Base-by-base conservation (phyloP, 805 yeast genomes). In the Metschnikowia chrysomelidarum region DNA sequence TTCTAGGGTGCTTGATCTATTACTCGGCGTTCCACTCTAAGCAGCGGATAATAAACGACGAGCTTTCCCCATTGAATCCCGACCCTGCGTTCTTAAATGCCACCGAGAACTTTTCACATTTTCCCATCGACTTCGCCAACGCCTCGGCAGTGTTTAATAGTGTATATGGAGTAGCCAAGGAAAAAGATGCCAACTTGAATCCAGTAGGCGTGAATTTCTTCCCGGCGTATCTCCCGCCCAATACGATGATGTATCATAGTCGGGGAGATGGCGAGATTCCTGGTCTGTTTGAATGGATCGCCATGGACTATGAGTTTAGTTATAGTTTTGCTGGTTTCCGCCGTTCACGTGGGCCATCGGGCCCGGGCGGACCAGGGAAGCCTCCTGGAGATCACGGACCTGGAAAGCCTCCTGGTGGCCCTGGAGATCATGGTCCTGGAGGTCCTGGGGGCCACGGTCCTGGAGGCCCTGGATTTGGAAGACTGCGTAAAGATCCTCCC, bases 291-390 rank as follows among this genome's bases (percentile, higher is more conserved):
- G 85, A 80, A 51, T 79, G 86, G 85, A 57, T 76, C 8, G 86
- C 85, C 1, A 61, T 78, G 71, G 82, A 78, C 50, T 71, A 64
- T 43, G 84, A 79, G 47, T 78, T 78, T 54, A 73, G 81, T 43
- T 75, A 71, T 42, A 56, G 53, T 39, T 78, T 77, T 59, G 69
- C 71, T n/a, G 40, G 19, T 17, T 33, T 41, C n/a, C 14, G n/a
- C 5, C 28, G 50, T 23, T 43, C 29, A 24, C 29, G 20, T 5
- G 21, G 22, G n/a, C 27, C 34, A 6, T 28, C 19, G 18, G 18
- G n/a, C 32, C 36, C 27, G 26, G 18, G 11, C 13, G 8, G 4
- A 14, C 38, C 30, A 11, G 24, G 24, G 4, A 19, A 22, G 6
- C 38, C n/a, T n/a, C n/a, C 38, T 5, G 24, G 29, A 4, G 15